Base-by-base conservation (phyloP, 2,329 filamentous ascomycete species). In the Aspergillus fructus region DNA sequence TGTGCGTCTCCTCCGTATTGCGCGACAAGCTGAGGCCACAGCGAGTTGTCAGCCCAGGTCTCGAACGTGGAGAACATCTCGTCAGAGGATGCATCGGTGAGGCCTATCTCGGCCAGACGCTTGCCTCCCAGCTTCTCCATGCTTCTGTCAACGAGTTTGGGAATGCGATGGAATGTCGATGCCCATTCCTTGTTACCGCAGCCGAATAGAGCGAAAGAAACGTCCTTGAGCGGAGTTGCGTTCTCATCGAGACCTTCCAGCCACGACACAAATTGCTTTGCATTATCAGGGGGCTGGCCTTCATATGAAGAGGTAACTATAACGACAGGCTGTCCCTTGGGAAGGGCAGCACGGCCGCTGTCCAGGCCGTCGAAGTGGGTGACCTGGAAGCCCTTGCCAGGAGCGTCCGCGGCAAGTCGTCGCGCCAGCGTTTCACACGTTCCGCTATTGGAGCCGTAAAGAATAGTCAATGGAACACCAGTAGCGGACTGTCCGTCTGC, bases 391-490 rank as follows among this genome's bases (percentile, higher is more conserved):
- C 88, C 88, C 62, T 84, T 83, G 1, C 71, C 69, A 3, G 76
- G 65, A 0, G 87, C 86, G 64, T 85, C 81, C 6, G 79, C 77
- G 1, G 85, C 85, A 9, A 91, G 69, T 23, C 83, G 78, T 59
- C 87, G 82, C 0, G 89, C 86, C 41, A 91, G 79, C 1, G 85
- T 79, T 69, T 91, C 86, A 69, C 89, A 92, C 1, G 89, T 92
- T 0, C 89, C 89, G 2, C 84, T 86, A 67, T 91, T 90, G 13
- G 86, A 89, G 2, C 89, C 89, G 65, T 89, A 92, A 30, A 87
- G 81, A 19, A 93, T 81, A 15, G 82, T 82, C 60, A 92, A 75
- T 2, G 78, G 77, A 34, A 17, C 11, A 51, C 49, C 24, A 0
- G 34, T 27, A 27, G 15, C 30, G 3, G 48, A 21, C 15, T 19